A percentile compares a stretch with the other conserved stretches of the same genome.
Conservation (phyloP, 768 basidiomycete species). For the Russula vinacea region DNA sequence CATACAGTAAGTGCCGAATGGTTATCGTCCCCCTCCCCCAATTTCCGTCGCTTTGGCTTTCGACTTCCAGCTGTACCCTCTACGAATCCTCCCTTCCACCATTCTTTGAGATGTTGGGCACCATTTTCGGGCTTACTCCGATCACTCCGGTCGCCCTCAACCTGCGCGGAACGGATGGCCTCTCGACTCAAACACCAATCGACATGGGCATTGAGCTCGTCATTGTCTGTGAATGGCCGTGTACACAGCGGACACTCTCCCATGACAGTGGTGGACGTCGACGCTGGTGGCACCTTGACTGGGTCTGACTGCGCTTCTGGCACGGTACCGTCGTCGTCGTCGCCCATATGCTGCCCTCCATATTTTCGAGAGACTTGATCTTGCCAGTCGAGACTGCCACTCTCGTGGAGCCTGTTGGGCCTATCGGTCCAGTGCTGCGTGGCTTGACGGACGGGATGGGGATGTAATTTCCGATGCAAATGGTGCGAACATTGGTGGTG, state of each 20-base stretch:
- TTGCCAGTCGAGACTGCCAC: not conserved
- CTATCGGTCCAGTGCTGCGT: not conserved
- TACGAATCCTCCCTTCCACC: constrained; percentile 21
- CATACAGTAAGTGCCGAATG: not conserved
- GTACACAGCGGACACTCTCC: constrained; percentile 70
- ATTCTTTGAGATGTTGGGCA: constrained; percentile 5
- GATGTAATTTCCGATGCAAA: constrained; percentile 2
- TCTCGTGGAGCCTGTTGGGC: not conserved
- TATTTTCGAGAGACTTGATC: not conserved
- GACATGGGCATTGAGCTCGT: constrained; percentile 79
- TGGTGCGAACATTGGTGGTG: constrained; percentile 17
- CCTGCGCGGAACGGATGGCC: constrained; percentile 70
- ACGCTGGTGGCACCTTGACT: constrained; percentile 5
- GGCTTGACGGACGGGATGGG: not conserved
- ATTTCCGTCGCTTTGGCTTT: constrained; percentile 19
- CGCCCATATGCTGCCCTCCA: not conserved
- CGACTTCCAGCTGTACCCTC: not conserved
- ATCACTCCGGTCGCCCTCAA: constrained; percentile 28
- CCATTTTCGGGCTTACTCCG: not conserved
- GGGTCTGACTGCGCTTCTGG: not conserved
- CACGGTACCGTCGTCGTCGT: not conserved
- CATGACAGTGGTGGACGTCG: constrained; percentile 22
- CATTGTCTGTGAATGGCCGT: constrained; percentile 66
- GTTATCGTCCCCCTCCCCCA: constrained; percentile 4
- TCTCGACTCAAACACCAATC: constrained; percentile 83